Conservation (phyloP, 1,284 basidiomycete species). For the Clitocybe nebularis region DNA sequence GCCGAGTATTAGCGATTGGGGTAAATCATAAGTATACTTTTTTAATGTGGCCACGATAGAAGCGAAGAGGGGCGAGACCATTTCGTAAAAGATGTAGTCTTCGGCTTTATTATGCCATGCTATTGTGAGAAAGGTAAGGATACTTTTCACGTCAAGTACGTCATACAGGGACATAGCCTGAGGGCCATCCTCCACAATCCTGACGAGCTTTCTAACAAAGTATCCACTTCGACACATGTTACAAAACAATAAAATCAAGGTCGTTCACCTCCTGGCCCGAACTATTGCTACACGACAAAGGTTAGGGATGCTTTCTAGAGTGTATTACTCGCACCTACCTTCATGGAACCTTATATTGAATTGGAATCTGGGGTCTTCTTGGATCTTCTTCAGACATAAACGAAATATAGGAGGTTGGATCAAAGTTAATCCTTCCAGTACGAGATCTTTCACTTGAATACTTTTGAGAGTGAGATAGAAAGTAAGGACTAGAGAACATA, state of each 20-base stretch:
- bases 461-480: background rate
- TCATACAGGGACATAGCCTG: background rate
- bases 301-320: too few species aligned
- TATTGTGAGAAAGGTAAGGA: conserved; percentile 30
- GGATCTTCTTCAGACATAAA: conserved; percentile 18
- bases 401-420: conserved; percentile 15
- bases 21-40: conserved; percentile 7
- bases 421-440: conserved; percentile 34
- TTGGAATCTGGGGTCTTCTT: conserved; percentile 18
- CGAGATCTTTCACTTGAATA: conserved; percentile 30
- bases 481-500: conserved; percentile 17
- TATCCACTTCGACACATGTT: too few species aligned
- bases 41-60: conserved; percentile 21
- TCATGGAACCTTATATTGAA: conserved; percentile 25
- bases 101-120: conserved; percentile 27
- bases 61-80: conserved; percentile 25
- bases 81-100: conserved; percentile 17
- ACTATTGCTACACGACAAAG: too few species aligned
- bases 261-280: too few species aligned
- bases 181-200: too few species aligned
- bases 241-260: too few species aligned
- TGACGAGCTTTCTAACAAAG: too few species aligned
- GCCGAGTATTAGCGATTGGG: conserved; percentile 18
- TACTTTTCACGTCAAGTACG: conserved; percentile 15
- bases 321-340: conserved; percentile 21